Base-by-base conservation (phyloP, 208 protist species). In the Crithidia brevicula region DNA sequence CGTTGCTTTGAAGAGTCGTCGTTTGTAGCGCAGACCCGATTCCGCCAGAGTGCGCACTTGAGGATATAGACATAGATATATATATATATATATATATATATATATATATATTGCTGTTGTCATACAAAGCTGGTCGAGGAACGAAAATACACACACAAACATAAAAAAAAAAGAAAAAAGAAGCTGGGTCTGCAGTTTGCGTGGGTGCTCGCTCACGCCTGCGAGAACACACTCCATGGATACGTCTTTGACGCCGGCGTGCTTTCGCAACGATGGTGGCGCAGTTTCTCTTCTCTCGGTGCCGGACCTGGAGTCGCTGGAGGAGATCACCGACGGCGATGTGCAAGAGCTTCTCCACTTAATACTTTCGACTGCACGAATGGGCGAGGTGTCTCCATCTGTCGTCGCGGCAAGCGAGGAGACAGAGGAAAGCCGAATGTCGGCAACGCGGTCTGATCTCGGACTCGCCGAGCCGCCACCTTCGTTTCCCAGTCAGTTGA, bases 241-340 rank as follows among this genome's bases (percentile, higher is more conserved):
- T 4, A 11, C 59, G 9, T 27, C 61, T 7, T 23, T 15, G 4
- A 43, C 31, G 49, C 43, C 34, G 8, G n/a, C 6, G 31, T 33
- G 52, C 33, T 36, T 49, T 34, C 22, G 61, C 53, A 46, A 34
- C 27, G 61, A 65, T 28, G 40, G 18, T 10, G 23, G 51, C n/a
- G 45, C 28, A 16, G 28, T 60, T 28, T 65, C 62, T 18, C 34
- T 76, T 7, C 54, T 70, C 54, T 76, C 70, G 23, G 46, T 70
- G 40, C 72, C 72, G 13, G 72, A 77, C 58, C 43, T 77, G 38
- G 72, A 77, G 45, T 67, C 67, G 47, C 57, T 81, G 47, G 49
- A 64, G 30, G 74, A 81, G 38, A 67, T 81, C 56, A 67, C 61
- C 7, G 74, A 81, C 33, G 23, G 23, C 25, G 74, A 81, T 47